Evolutionary conservation across 2,329 filamentous ascomycete genomes (phyloP), one percentile per base, ranked within the genome.

Genomic region (Fusarium pseudograminearum): DNA sequence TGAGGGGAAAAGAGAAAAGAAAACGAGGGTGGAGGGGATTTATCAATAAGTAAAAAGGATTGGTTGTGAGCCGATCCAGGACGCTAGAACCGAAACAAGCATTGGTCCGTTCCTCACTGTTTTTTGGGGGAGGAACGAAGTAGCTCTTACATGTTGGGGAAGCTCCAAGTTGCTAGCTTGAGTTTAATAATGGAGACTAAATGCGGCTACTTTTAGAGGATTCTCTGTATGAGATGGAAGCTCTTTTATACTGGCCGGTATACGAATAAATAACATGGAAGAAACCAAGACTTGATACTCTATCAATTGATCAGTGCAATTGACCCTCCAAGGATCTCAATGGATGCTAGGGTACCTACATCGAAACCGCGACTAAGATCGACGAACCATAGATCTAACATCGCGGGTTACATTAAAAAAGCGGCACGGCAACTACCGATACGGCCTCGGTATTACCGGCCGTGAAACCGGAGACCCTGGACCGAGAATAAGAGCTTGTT

Each of bases 31-130:
- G 55, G 55, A 57, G 69, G 50, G 69, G 61, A 52, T 59, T 54
- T 59, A 72, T 50, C 15, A 47, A 60, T 53, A 51, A 64, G 57
- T 57, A 55, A 48, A 59, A 57, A 56, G 41, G 38, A 31, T 48
- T 47, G 52, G 57, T 54, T 57, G 61, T 70, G 69, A 71, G 69
- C 69, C 69, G 69, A 71, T 67, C 55, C 53, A 64, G 61, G 70
- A 66, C 70, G 69, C 68, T 71, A 70, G 57, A 61, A 71, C 68
- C 56, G 60, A 71, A 51, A 62, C 26, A 42, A 67, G 64, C 33
- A 66, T 57, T 58, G 44, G 62, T 58, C 47, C 60, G 46, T 56
- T 24, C 52, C 34, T 46, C 18, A 67, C 44, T 42, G 28, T 59
- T 64, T 44, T 63, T 64, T 51, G 63, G 46, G 56, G 26, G 16